Evolutionary conservation across 108 stramenopile species (phyloP), one percentile per base, ranked within the genome.

Genomic region (Seminavis robusta): DNA sequence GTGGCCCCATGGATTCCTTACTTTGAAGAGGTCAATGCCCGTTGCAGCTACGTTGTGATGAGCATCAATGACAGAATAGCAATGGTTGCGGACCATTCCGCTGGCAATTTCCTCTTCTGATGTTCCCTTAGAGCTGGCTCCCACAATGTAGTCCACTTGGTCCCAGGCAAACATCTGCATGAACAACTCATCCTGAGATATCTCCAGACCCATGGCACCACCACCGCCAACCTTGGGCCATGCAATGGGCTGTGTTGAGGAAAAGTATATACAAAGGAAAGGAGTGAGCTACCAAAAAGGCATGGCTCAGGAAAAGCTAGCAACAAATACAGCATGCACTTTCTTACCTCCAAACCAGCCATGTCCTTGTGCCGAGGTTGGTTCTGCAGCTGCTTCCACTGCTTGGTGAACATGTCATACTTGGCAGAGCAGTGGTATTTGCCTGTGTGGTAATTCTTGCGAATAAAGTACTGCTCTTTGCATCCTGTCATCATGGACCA

Each of bases 401-500:
- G 56, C 40, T 45, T 58, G 36, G 51, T 42, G 25, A 63, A 20
- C 0, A 66, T 48, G 52, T 67, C 53, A 56, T 63, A 74, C 29
- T 63, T 67, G 30, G 52, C 60, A 28, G 24, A 45, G 38, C 61
- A 62, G n/a, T 17, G 47, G 26, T 45, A 74, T 19, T 59, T 54
- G 11, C 51, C 61, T 1, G 66, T 63, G 7, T 61, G 54, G 8
- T 46, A 33, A 40, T 74, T 74, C 37, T 44, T 42, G 11, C 27
- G 32, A 33, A 74, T 74, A 3, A 49, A 56, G 52, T 74, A 74
- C 37, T 74, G 73, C 10, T 67, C 47, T 30, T 59, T 62, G 56
- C 73, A 74, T 38, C 73, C 73, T 2, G 73, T 74, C 65, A 74
- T 24, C 41, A 74, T 40, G 0, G 73, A 45, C 73, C 73, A 74